phyloP scores from a whole-genome alignment of 495 filamentous ascomycete genomes.

The Talaromyces trachyspermus region DNA sequence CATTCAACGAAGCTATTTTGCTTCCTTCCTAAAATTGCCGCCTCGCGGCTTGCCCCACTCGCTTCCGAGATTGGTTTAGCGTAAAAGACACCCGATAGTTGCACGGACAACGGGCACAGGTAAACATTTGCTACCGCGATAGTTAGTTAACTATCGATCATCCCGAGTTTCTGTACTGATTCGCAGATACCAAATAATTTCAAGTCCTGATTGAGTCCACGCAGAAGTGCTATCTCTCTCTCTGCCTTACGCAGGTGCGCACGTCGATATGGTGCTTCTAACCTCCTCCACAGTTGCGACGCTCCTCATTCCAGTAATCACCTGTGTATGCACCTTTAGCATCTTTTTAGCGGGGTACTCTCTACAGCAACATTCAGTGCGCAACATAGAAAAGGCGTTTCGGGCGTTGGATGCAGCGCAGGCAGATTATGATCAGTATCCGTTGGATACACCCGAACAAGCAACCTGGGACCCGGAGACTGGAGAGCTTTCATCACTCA shows the following conservation, averaged over 20 bases:
- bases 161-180: too few relatives aligned
- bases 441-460: slow-evolving; percentile 7
- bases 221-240: too few relatives aligned
- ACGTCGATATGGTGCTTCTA: slow-evolving; percentile 34
- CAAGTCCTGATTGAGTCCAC: too few relatives aligned
- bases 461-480: slow-evolving; percentile 6
- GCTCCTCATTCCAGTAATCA: slow-evolving; percentile 36
- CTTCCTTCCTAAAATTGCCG: too few relatives aligned
- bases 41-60: too few relatives aligned
- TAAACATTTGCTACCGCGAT: too few relatives aligned
- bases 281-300: slow-evolving; percentile 38
- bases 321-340: slow-evolving; percentile 54
- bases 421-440: background rate
- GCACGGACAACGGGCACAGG: background rate
- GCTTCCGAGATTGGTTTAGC: too few relatives aligned
- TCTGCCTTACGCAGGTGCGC: slow-evolving; percentile 4
- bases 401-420: slow-evolving; percentile 28
- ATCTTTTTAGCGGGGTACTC: slow-evolving; percentile 67
- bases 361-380: slow-evolving; percentile 62
- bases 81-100: background rate
- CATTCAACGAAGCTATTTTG: too few relatives aligned
- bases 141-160: too few relatives aligned
- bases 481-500: background rate
- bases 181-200: too few relatives aligned
- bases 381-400: slow-evolving; percentile 52